Conservation (phyloP, 2,329 filamentous ascomycete species). For the Chrysoporthe puriensis region DNA sequence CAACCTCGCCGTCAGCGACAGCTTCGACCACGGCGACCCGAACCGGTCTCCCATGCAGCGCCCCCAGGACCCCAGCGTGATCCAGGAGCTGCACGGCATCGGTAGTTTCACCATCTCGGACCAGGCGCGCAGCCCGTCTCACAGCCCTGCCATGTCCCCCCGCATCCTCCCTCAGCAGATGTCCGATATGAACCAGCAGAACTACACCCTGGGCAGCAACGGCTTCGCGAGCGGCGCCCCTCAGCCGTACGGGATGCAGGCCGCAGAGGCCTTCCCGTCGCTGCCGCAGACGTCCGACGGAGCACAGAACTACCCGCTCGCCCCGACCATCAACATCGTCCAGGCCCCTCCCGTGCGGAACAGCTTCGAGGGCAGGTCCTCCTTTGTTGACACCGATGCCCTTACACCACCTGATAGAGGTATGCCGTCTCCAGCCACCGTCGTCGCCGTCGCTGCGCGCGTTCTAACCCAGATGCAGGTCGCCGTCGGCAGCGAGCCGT, state of each 20-base stretch:
- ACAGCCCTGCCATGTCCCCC: slow-evolving; percentile 69
- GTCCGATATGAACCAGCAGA: slow-evolving; percentile 55
- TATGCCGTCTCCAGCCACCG: slow-evolving; percentile 39
- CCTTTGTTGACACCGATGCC: slow-evolving; percentile 71
- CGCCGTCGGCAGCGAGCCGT: slow-evolving; percentile 57
- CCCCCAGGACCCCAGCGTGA: slow-evolving; percentile 72
- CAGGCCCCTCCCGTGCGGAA: slow-evolving; percentile 74
- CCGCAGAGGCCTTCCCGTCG: slow-evolving; percentile 56
- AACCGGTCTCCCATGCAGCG: slow-evolving; percentile 81
- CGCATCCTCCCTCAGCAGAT: slow-evolving; percentile 61
- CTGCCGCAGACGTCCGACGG: slow-evolving; percentile 51
- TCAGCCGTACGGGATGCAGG: slow-evolving; percentile 48
- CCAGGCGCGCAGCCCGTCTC: slow-evolving; percentile 77
- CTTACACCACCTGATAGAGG: slow-evolving; percentile 79
- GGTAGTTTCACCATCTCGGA: slow-evolving; percentile 81
- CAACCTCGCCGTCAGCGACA: slow-evolving; percentile 76
- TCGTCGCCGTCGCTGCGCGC: no score
- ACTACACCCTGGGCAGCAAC: slow-evolving; percentile 50
- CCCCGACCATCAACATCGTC: slow-evolving; percentile 94
- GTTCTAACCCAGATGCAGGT: slow-evolving; percentile 38
- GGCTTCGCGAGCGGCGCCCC: slow-evolving; percentile 43
- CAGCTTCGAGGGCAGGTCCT: slow-evolving; percentile 68
- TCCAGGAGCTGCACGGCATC: slow-evolving; percentile 78
- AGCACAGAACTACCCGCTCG: slow-evolving; percentile 58
- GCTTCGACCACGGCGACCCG: slow-evolving; percentile 72